Conservation (phyloP, 805 yeast species). For the Kodamaea fukazawae region DNA sequence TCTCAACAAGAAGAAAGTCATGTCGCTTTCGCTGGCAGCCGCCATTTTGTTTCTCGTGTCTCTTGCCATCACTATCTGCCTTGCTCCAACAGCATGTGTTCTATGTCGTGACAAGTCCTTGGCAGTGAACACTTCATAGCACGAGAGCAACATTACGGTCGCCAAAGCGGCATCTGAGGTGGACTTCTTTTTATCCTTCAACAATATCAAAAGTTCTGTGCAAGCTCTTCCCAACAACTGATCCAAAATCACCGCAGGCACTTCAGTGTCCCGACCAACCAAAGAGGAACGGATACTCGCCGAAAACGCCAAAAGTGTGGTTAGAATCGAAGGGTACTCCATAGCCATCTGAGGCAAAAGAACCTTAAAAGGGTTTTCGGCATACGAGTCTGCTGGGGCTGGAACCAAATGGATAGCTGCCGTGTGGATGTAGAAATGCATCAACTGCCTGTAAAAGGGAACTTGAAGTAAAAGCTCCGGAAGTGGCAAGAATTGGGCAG, state of each 20-base stretch:
- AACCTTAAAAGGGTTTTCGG: conserved; percentile 62
- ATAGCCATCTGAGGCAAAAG: conserved; percentile 68
- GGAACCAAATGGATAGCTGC: conserved; percentile 66
- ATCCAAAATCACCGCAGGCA: conserved; percentile 43
- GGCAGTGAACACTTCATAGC: conserved; percentile 50
- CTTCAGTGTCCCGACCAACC: conserved; percentile 16
- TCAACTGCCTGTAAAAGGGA: conserved; percentile 57
- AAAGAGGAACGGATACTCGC: conserved; percentile 31
- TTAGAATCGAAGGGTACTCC: conserved; percentile 53
- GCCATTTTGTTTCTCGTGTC: conserved; percentile 13
- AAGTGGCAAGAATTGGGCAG: conserved; percentile 36
- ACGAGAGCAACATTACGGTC: conserved; percentile 54
- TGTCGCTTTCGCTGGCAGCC: conserved; percentile 29
- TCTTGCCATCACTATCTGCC: conserved; percentile 57
- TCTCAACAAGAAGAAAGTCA: conserved; percentile 55
- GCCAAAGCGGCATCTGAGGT: conserved; percentile 68
- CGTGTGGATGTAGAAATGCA: conserved; percentile 60
- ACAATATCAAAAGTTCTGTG: conserved; percentile 49
- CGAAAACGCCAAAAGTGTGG: conserved; percentile 50
- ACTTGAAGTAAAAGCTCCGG: conserved; percentile 62
- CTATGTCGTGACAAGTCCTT: conserved; percentile 53
- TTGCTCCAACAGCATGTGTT: conserved; percentile 65
- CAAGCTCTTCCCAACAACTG: conserved; percentile 56
- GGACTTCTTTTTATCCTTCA: conserved; percentile 51
- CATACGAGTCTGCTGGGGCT: conserved; percentile 53